Evolutionary conservation across 2,329 filamentous ascomycete genomes (phyloP).

Genomic region (Alternaria arborescens): DNA sequence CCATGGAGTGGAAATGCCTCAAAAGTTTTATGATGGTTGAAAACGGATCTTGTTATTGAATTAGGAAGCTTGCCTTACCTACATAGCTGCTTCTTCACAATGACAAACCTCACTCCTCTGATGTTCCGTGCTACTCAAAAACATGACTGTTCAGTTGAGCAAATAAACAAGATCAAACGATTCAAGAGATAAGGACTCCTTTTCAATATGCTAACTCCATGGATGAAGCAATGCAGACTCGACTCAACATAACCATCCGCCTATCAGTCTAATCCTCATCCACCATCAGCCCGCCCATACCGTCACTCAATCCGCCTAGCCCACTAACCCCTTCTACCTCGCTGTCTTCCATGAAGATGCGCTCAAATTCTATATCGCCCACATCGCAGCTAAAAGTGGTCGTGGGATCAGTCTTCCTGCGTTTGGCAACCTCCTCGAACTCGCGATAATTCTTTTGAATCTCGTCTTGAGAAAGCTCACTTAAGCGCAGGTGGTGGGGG

Average conservation of each 20-base stretch:
- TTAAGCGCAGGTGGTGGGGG: not conserved
- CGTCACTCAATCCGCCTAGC: constrained; percentile 12
- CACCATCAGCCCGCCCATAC: constrained; percentile 6
- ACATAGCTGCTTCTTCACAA: not conserved
- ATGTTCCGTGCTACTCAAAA: too few relatives aligned
- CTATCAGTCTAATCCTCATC: not conserved
- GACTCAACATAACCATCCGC: not conserved
- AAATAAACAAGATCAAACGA: not conserved
- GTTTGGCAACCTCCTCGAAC: constrained; percentile 16
- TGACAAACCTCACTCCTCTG: too few relatives aligned
- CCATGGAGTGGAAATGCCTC: too few relatives aligned
- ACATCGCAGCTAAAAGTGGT: constrained; percentile 8
- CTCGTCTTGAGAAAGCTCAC: constrained; percentile 18
- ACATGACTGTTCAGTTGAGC: not conserved
- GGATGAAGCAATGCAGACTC: not conserved
- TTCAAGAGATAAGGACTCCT: not conserved
- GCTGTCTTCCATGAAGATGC: constrained; percentile 26
- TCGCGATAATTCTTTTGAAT: constrained; percentile 28
- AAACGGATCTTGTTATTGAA: too few relatives aligned
- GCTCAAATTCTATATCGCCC: constrained; percentile 28
- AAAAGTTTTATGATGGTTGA: too few relatives aligned
- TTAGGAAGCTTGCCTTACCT: too few relatives aligned
- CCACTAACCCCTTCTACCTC: constrained; percentile 11
- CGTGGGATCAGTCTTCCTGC: constrained; percentile 1
- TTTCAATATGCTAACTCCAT: too few relatives aligned